These are phyloP conservation scores for Tulasnella sp. DNA, from an alignment of 768 basidiomycete species.

Conservation along the genomic window DNA sequence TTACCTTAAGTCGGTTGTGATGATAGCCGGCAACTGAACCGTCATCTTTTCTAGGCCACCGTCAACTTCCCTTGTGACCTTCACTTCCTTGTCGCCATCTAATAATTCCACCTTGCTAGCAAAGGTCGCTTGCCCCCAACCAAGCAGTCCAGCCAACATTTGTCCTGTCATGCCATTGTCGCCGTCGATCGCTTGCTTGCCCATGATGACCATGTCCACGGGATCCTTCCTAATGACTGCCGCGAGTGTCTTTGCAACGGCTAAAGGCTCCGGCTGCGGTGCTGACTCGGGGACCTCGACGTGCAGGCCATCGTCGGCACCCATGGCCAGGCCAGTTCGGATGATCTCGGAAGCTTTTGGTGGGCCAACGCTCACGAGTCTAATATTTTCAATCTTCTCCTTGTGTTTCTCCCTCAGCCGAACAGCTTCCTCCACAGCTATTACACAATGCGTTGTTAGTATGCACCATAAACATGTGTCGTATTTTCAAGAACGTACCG, in stretches of 20 bases:
- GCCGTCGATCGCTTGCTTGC: slow-evolving; percentile 98
- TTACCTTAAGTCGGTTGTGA: slow-evolving; percentile 88
- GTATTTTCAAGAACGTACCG: slow-evolving; percentile 36
- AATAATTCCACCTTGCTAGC: slow-evolving; percentile 78
- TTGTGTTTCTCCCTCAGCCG: slow-evolving; percentile 80
- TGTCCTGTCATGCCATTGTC: slow-evolving; percentile 93
- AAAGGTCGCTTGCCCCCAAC: slow-evolving; percentile 91
- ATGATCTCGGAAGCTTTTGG: slow-evolving; percentile 80
- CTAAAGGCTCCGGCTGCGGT: slow-evolving; percentile 74
- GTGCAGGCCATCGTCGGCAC: slow-evolving; percentile 86
- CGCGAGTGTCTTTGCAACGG: slow-evolving; percentile 74
- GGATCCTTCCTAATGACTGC: slow-evolving; percentile 56
- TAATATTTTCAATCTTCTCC: slow-evolving; percentile 69
- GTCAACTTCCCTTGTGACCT: slow-evolving; percentile 83
- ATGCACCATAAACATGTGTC: background rate
- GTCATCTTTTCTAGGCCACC: slow-evolving; percentile 79
- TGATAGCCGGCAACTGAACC: slow-evolving; percentile 65
- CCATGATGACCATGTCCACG: slow-evolving; percentile 84
- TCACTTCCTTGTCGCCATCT: slow-evolving; percentile 45
- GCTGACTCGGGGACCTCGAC: slow-evolving; percentile 67
- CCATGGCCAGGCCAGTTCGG: slow-evolving; percentile 95
- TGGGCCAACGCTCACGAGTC: slow-evolving; percentile 88
- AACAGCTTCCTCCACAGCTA: slow-evolving; percentile 95
- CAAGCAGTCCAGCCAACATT: slow-evolving; percentile 87
- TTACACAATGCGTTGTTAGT: background rate